phyloP scores from a whole-genome alignment of 257 asterid species.

The Solanum dulcamara region DNA sequence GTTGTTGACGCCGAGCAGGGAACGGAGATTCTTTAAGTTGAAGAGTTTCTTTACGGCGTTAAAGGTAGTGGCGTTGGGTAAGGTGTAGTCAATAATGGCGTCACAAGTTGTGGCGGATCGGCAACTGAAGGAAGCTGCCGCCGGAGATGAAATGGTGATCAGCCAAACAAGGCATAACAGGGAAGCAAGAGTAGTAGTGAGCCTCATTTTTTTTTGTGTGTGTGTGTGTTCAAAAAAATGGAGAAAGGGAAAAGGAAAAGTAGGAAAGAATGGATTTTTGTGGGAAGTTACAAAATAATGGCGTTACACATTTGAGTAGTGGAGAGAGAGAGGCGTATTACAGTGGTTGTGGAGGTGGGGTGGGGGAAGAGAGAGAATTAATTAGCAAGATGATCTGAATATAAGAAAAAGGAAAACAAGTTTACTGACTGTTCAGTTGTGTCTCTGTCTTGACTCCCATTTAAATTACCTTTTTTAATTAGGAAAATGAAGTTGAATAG shows the following conservation, averaged over 20 bases:
- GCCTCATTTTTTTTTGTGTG: neutral
- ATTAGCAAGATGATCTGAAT: neutral
- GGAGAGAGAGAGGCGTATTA: neutral
- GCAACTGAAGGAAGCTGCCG: slow-evolving; percentile 35
- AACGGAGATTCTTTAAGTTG: slow-evolving; percentile 29
- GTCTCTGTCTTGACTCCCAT: no score
- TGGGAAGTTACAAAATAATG: neutral
- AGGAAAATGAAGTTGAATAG: neutral
- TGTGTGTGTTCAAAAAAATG: neutral
- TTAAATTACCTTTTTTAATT: no score
- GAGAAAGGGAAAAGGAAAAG: neutral
- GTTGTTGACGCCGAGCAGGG: slow-evolving; percentile 65
- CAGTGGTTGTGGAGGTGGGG: neutral
- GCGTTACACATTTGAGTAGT: neutral
- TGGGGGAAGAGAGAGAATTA: neutral
- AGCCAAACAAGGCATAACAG: neutral
- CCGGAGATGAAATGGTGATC: neutral
- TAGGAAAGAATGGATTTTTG: neutral
- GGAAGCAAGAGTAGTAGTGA: neutral
- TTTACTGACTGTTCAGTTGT: neutral
- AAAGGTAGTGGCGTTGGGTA: slow-evolving; percentile 62
- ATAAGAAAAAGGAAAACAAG: neutral
- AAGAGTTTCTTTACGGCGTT: slow-evolving; percentile 36
- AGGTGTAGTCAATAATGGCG: slow-evolving; percentile 42
- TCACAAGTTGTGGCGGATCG: slow-evolving; percentile 28